These are phyloP conservation scores for Salix koriyanagi DNA, from an alignment of 345 rosid genomes.

Conservation along the genomic window DNA sequence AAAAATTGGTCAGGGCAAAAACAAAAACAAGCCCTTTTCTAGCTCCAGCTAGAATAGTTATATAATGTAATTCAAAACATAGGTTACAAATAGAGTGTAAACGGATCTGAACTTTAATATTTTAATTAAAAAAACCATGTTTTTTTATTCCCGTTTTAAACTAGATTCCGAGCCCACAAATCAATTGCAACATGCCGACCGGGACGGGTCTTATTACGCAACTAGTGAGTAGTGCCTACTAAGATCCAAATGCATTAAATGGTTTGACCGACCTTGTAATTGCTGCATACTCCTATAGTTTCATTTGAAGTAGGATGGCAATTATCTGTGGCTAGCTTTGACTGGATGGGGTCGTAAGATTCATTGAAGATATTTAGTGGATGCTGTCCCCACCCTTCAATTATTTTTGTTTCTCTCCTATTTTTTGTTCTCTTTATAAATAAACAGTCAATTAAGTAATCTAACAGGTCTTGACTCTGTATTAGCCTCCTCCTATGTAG, in stretches of 20 bases:
- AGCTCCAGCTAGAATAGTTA: too few relatives aligned
- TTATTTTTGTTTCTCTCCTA: neutral
- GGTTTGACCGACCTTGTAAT: neutral
- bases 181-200: too few relatives aligned
- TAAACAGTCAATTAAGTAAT: neutral
- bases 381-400: neutral
- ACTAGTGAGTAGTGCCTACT: neutral
- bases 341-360: neutral
- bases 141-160: too few relatives aligned
- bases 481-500: too few relatives aligned
- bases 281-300: neutral
- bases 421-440: neutral
- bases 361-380: neutral
- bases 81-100: too few relatives aligned
- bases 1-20: neutral
- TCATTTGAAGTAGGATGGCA: neutral
- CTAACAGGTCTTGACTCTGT: too few relatives aligned
- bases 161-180: too few relatives aligned
- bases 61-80: too few relatives aligned
- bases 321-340: neutral
- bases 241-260: neutral
- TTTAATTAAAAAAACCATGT: too few relatives aligned
- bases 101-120: too few relatives aligned
- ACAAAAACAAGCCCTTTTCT: too few relatives aligned
- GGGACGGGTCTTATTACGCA: too few relatives aligned